Percentiles rank a stretch among this genome's conserved stretches.
Conservation (phyloP, 2,329 filamentous ascomycete genomes). For the Ascochyta fabae region DNA sequence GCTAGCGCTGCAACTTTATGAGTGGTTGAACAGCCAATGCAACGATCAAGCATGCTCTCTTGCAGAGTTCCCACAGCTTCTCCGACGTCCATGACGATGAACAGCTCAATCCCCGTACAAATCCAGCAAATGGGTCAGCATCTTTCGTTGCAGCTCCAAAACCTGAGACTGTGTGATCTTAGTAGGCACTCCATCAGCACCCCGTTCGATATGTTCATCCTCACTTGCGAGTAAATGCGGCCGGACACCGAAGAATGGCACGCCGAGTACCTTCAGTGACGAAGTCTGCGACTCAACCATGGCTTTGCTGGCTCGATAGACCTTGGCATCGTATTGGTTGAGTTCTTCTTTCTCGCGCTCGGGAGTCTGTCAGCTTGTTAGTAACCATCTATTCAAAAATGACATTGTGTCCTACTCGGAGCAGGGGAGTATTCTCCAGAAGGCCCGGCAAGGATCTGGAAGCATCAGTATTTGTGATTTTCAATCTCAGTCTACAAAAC, state of each 20-base stretch:
- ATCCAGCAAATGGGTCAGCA: conserved; percentile 45
- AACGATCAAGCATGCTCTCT: neutral
- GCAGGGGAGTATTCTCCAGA: conserved; percentile 26
- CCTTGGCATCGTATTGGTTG: conserved; percentile 65
- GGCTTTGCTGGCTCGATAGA: conserved; percentile 63
- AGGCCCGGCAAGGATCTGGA: conserved; percentile 39
- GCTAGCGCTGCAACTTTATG: too few species aligned
- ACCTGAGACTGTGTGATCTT: conserved; percentile 40
- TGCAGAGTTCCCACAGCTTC: too few species aligned
- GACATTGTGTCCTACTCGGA: conserved; percentile 25
- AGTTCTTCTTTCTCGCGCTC: conserved; percentile 63
- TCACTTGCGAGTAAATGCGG: conserved; percentile 34
- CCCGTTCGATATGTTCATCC: conserved; percentile 16
- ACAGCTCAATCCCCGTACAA: conserved; percentile 33
- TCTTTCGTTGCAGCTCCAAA: conserved; percentile 43
- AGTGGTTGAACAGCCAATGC: neutral
- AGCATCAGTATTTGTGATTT: conserved; percentile 3
- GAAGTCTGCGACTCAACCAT: conserved; percentile 66
- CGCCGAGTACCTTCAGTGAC: conserved; percentile 61
- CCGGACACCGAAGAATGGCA: conserved; percentile 43
- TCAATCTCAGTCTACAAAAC: conserved; percentile 24
- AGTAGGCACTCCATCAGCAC: conserved; percentile 4
- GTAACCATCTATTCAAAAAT: neutral
- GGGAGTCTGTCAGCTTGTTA: conserved; percentile 43
- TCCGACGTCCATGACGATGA: neutral